Conservation (phyloP, 257 asterid genomes). For the Schizonepeta tenuifolia region DNA sequence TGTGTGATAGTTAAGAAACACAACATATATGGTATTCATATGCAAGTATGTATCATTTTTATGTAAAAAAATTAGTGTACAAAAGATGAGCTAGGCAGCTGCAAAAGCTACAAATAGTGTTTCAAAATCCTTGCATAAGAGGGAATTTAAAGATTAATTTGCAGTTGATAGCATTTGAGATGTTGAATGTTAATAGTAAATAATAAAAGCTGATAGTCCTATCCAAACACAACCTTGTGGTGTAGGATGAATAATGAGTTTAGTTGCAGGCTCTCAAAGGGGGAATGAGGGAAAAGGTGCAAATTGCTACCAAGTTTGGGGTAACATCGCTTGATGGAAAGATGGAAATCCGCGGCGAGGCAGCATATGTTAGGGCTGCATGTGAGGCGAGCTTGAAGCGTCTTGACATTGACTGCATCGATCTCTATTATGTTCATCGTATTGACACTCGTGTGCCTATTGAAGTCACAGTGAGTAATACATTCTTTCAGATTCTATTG, state of each 20-base stretch:
- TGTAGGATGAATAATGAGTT: not conserved
- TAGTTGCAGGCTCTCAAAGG: constrained; percentile 52
- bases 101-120: too few relatives aligned
- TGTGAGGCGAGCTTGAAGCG: constrained; percentile 59
- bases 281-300: constrained; percentile 44
- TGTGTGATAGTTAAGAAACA: too few relatives aligned
- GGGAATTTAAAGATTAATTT: too few relatives aligned
- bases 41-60: too few relatives aligned
- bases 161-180: too few relatives aligned
- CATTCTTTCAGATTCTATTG: not conserved
- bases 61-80: too few relatives aligned
- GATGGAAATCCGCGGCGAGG: constrained; percentile 40
- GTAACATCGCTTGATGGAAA: constrained; percentile 26
- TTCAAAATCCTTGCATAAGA: too few relatives aligned
- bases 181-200: too few relatives aligned
- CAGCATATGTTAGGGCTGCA: constrained; percentile 44
- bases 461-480: constrained; percentile 46
- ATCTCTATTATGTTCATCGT: constrained; percentile 53
- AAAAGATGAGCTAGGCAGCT: too few relatives aligned
- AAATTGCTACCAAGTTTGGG: constrained; percentile 53
- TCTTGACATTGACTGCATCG: constrained; percentile 49
- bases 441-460: constrained; percentile 37
- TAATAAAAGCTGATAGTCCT: too few relatives aligned
- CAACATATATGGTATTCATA: too few relatives aligned
- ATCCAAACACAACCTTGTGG: not conserved